phyloP scores from a whole-genome alignment of 106 monocot genomes.

The Dioscorea dumetorum region DNA sequence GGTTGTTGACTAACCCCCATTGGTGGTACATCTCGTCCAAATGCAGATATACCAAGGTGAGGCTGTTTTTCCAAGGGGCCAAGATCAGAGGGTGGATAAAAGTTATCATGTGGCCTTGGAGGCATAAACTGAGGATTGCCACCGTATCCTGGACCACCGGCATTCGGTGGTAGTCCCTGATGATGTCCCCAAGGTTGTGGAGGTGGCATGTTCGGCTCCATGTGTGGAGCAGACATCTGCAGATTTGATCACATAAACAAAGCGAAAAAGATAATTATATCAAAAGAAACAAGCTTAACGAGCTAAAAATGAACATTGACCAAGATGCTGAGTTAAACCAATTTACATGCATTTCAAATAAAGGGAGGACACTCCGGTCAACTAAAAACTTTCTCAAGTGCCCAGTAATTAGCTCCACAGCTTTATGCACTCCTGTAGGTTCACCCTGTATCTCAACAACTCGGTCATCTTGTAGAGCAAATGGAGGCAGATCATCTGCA shows the following conservation, averaged over 20 bases:
- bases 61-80: conserved; percentile 60
- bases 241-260: conserved; percentile 2
- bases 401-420: conserved; percentile 40
- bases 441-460: conserved; percentile 76
- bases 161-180: conserved; percentile 45
- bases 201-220: conserved; percentile 56
- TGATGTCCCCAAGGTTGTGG: conserved; percentile 68
- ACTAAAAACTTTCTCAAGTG: conserved; percentile 65
- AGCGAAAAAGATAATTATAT: too few relatives aligned
- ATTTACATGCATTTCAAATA: conserved; percentile 52
- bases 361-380: conserved; percentile 51
- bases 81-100: conserved; percentile 54
- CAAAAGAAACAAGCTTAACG: neutral
- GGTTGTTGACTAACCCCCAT: conserved; percentile 37
- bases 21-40: conserved; percentile 58
- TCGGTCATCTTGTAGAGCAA: conserved; percentile 62
- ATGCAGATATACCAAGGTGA: conserved; percentile 74
- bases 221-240: conserved; percentile 47
- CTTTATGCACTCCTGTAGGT: conserved; percentile 38
- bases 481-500: conserved; percentile 59
- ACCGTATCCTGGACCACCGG: conserved; percentile 50
- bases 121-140: conserved; percentile 57
- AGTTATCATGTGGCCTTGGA: conserved; percentile 54
- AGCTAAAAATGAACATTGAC: neutral
- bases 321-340: too few relatives aligned